Base-by-base conservation (phyloP, 192 early-diverging fungal genomes). In the Radiomyces spectabilis region DNA sequence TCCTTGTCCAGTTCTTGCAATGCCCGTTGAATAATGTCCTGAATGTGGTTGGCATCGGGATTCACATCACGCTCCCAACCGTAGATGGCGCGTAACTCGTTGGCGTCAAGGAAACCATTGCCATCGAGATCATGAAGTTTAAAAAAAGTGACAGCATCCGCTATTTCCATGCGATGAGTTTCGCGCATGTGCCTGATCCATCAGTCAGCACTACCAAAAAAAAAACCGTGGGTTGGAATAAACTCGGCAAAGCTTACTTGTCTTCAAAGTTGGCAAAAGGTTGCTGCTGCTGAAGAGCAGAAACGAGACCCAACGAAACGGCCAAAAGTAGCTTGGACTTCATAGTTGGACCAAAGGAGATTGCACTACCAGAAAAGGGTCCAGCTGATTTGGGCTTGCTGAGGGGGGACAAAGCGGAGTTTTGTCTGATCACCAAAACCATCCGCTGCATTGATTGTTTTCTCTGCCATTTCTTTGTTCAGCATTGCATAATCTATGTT, bases 131-230 rank as follows among this genome's bases (percentile, higher is more conserved):
- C 60, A 47, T 55, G 53, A 8, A 63, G 2, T 29, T 47, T 63
- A 35, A 63, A 63, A 41, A 63, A 63, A 26, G 52, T 30, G 5
- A 63, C 31, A 32, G 46, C 60, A 37, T 63, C 60, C 9, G 27
- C 19, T 7, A 38, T 33, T 38, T 63, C 41, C 4, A 63, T 35
- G 22, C 55, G 45, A 48, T 63, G 60, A 5, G 42, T 27, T 4
- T 53, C 35, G 0, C 7, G 15, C 60, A 63, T 55, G 25, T 63
- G 60, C 29, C 60, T 63, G 27, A 21, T 42, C 22, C 0, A 32
- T n/a, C n/a, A n/a, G n/a, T n/a, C n/a, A n/a, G n/a, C n/a, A n/a
- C n/a, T n/a, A n/a, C n/a, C n/a, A 25, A 9, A 37, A 37, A n/a
- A 37, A 37, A n/a, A 37, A 37, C n/a, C 9, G n/a, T 37, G 35